These are phyloP conservation scores for Candida montana DNA, from an alignment of 805 yeast species.

Conservation along the genomic window DNA sequence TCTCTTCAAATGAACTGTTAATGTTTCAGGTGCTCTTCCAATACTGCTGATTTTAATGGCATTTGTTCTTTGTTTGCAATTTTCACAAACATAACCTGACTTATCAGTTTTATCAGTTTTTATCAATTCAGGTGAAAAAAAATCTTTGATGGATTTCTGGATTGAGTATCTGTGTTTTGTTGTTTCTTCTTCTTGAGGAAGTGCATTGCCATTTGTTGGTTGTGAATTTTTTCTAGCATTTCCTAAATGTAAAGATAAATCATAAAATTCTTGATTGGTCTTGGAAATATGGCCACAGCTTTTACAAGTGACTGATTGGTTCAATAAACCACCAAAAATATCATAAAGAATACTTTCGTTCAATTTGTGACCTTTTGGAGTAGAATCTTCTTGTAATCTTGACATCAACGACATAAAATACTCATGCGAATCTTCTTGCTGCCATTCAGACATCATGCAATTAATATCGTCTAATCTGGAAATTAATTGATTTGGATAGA, in stretches of 20 bases:
- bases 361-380: constrained; percentile 84
- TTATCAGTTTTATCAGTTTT: constrained; percentile 61
- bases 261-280: constrained; percentile 92
- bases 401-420: constrained; percentile 90
- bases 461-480: constrained; percentile 74
- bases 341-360: constrained; percentile 82
- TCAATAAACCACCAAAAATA: constrained; percentile 86
- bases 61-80: constrained; percentile 68
- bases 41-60: constrained; percentile 76
- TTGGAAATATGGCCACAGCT: constrained; percentile 77
- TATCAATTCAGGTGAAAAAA: constrained; percentile 77
- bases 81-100: constrained; percentile 82
- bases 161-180: constrained; percentile 49
- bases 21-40: constrained; percentile 80
- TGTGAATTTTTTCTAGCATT: constrained; percentile 19
- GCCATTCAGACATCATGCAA: constrained; percentile 96
- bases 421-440: constrained; percentile 97
- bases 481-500: constrained; percentile 74
- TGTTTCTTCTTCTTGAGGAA: constrained; percentile 14
- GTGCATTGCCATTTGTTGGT: constrained; percentile 4
- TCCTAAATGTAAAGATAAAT: constrained; percentile 71
- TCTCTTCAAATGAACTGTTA: constrained; percentile 82
- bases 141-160: constrained; percentile 70
- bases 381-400: constrained; percentile 84
- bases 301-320: constrained; percentile 80